phyloP scores from a whole-genome alignment of 2,329 filamentous ascomycete genomes.

The Conoideocrella luteorostrata region DNA sequence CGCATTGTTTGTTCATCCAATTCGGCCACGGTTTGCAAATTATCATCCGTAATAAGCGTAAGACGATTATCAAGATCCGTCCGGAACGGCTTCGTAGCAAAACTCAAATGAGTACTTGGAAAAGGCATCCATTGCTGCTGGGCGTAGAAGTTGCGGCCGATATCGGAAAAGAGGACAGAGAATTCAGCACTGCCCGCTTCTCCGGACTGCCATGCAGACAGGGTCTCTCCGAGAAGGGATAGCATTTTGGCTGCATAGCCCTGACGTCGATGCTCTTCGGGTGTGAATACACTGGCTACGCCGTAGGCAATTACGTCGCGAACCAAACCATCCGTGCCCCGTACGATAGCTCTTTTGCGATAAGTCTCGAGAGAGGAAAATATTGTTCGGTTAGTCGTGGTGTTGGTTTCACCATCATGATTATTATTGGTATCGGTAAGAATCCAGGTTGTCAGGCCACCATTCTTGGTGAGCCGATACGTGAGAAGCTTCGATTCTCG shows the following conservation, averaged over 20 bases:
- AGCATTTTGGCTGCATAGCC: constrained; percentile 78
- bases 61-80: constrained; percentile 18
- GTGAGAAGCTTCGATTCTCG: constrained; percentile 53
- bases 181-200: constrained; percentile 43
- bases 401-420: neutral
- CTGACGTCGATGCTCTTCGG: constrained; percentile 57
- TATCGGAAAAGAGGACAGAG: constrained; percentile 80
- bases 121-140: constrained; percentile 71
- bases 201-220: constrained; percentile 23
- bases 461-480: constrained; percentile 50
- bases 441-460: constrained; percentile 58
- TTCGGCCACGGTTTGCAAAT: constrained; percentile 55
- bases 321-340: constrained; percentile 25
- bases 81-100: constrained; percentile 31
- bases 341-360: constrained; percentile 50
- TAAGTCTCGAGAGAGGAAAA: constrained; percentile 60
- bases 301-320: constrained; percentile 61
- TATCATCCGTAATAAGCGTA: constrained; percentile 47
- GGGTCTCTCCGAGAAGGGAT: constrained; percentile 48
- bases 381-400: constrained; percentile 36
- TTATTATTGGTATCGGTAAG: constrained; percentile 34
- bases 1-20: constrained; percentile 59
- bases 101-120: constrained; percentile 63
- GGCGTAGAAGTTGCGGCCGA: constrained; percentile 77
- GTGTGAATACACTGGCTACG: constrained; percentile 74